phyloP scores from a whole-genome alignment of 305 asterid species.

The Ilex paraguariensis region DNA sequence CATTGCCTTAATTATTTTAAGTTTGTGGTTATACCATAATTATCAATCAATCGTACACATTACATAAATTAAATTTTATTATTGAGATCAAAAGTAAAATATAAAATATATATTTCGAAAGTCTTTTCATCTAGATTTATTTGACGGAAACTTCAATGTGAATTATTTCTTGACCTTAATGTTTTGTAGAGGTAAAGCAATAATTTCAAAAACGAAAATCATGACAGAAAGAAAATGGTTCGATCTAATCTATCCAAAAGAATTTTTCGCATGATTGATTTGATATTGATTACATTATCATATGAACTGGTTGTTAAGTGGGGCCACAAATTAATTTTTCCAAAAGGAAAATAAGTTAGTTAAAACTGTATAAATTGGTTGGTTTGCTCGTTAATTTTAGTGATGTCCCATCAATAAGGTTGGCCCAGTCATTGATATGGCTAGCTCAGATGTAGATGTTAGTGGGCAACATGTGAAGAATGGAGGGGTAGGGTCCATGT shows the following conservation, averaged over 20 bases:
- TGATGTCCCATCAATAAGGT: slow-evolving; percentile 28
- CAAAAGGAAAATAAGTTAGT: slow-evolving; percentile 3
- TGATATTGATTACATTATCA: slow-evolving; percentile 24
- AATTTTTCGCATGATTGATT: slow-evolving; percentile 30
- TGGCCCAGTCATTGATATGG: slow-evolving; percentile 45
- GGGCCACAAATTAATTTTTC: slow-evolving; percentile 24
- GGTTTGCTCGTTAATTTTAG: slow-evolving; percentile 10
- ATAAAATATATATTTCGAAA: too few relatives aligned
- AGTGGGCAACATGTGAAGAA: slow-evolving; percentile 71
- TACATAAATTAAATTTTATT: too few relatives aligned
- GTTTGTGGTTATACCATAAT: too few relatives aligned
- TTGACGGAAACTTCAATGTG: too few relatives aligned
- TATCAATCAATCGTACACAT: too few relatives aligned
- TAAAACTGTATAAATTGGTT: slow-evolving; percentile 8
- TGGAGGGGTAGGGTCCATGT: slow-evolving; percentile 55
- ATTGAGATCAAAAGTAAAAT: too few relatives aligned
- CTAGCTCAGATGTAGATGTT: slow-evolving; percentile 41
- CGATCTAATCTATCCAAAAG: slow-evolving; percentile 24
- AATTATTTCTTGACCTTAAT: too few relatives aligned
- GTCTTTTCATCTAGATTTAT: too few relatives aligned
- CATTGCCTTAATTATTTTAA: too few relatives aligned
- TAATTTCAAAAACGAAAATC: slow-evolving; percentile 31
- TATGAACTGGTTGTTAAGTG: slow-evolving; percentile 4
- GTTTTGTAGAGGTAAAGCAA: not conserved
- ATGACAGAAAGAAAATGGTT: slow-evolving; percentile 32